Evolutionary conservation across 768 basidiomycete species (phyloP).

Genomic region (Gymnopilus dilepis): DNA sequence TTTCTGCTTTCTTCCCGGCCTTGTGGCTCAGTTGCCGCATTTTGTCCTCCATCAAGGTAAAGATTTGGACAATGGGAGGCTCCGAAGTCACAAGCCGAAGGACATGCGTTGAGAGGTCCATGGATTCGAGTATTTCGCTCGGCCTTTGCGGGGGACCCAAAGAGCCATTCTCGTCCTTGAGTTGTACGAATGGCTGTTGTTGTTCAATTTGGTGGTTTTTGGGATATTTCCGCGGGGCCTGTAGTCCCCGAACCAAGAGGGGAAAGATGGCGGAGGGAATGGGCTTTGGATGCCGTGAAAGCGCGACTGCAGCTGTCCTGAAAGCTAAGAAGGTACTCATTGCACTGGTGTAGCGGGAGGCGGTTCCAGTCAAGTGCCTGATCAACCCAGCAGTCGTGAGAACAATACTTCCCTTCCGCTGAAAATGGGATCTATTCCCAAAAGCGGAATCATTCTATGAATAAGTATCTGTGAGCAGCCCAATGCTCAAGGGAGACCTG

Average conservation of each 20-base stretch:
- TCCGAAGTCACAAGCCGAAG: slow-evolving; percentile 59
- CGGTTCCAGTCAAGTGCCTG: background rate
- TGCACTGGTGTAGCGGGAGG: background rate
- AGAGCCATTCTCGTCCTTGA: slow-evolving; percentile 24
- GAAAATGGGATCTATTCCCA: slow-evolving; percentile 1
- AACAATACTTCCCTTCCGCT: background rate
- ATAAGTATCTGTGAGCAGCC: no score
- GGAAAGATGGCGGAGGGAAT: background rate
- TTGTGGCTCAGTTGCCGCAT: slow-evolving; percentile 41
- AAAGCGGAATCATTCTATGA: background rate
- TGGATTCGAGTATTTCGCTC: slow-evolving; percentile 45
- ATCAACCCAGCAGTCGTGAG: background rate
- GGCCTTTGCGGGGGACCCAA: slow-evolving; percentile 34
- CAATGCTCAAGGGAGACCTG: no score
- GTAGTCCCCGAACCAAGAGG: slow-evolving; percentile 12
- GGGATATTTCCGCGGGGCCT: slow-evolving; percentile 16
- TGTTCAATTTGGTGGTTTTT: slow-evolving; percentile 30
- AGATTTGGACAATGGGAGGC: slow-evolving; percentile 68
- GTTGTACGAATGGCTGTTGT: slow-evolving; percentile 20
- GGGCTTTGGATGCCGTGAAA: slow-evolving; percentile 19
- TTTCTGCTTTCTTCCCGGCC: slow-evolving; percentile 42
- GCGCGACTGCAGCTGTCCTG: slow-evolving; percentile 31
- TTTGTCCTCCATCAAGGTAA: slow-evolving; percentile 34
- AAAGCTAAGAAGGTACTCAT: slow-evolving; percentile 41
- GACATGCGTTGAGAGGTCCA: slow-evolving; percentile 47